Evolutionary conservation across 2,329 filamentous ascomycete genomes (phyloP), one percentile per base, ranked within the genome.

Genomic region (Lecanicillium sp.): DNA sequence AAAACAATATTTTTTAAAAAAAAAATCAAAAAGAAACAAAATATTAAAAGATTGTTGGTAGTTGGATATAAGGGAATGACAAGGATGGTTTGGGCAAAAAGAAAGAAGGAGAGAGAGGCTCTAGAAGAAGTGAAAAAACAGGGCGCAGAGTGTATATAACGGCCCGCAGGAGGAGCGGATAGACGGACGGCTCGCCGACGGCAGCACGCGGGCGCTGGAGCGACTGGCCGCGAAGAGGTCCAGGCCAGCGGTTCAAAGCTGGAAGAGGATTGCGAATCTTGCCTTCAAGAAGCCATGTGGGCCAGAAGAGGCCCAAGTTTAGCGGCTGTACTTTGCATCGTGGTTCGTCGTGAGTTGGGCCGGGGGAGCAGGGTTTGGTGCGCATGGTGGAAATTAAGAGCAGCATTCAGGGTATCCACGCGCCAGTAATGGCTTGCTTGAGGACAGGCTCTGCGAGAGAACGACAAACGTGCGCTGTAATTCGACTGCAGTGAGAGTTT

Each of bases 311-410:
- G 44, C 21, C 44, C 37, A 40, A 47, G 44, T 47, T 47, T 27
- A 33, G 37, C 29, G 15, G 20, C 36, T 40, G 11, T 35, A 46
- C 44, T 11, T n/a, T 45, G n/a, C 35, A 41, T 36, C 29, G 44
- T 27, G 37, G 38, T 42, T 42, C 38, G 21, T 15, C 17, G 19
- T 29, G 37, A 44, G 19, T 32, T 23, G 12, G 19, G 6, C 21
- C 14, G 37, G 38, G 15, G 43, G 33, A 29, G 23, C 43, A 43
- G 38, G 49, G 44, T n/a, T 51, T 26, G 20, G 20, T 44, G 48
- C 41, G 48, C 27, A 23, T 14, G 20, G 37, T 43, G 49, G 49
- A 51, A 51, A 51, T 51, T 51, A 47, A 47, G 49, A 51, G 37
- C 44, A 35, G 30, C 49, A 30, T 48, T 12, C 14, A 41, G 29